Percentiles rank a stretch among this genome's conserved stretches.
phyloP scores from a whole-genome alignment of 1,284 basidiomycete species.

The Apiotrichum gamsii region DNA sequence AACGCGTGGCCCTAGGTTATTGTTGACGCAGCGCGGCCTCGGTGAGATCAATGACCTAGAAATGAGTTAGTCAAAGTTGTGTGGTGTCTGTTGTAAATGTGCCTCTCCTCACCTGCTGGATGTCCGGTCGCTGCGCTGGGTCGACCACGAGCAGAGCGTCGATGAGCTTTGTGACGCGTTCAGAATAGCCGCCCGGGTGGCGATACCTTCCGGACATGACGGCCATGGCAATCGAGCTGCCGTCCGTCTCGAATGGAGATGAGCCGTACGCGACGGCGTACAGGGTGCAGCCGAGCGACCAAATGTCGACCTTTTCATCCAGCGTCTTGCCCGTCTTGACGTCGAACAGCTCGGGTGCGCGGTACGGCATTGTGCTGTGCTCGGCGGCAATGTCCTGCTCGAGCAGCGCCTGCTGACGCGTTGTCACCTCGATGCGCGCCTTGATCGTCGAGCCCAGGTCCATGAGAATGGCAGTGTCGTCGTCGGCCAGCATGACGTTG shows the following conservation, averaged over 20 bases:
- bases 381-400: constrained; percentile 90
- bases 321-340: constrained; percentile 79
- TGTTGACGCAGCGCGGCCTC: constrained; percentile 51
- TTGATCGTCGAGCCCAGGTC: constrained; percentile 79
- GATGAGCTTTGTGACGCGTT: constrained; percentile 71
- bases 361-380: constrained; percentile 93
- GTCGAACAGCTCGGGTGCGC: constrained; percentile 90
- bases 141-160: constrained; percentile 76
- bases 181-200: constrained; percentile 68
- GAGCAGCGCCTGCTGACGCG: constrained; percentile 73
- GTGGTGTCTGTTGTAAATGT: too few relatives aligned
- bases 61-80: constrained; percentile 37
- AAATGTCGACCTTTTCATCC: constrained; percentile 94
- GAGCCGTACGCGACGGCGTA: constrained; percentile 86
- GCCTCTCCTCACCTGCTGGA: constrained; percentile 58
- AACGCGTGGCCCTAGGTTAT: background rate
- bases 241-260: constrained; percentile 83
- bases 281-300: constrained; percentile 88
- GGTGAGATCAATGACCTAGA: constrained; percentile 61
- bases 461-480: constrained; percentile 90
- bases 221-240: constrained; percentile 93
- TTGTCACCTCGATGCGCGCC: constrained; percentile 51
- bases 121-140: constrained; percentile 71
- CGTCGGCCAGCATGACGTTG: constrained; percentile 93
- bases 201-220: constrained; percentile 79